phyloP scores from a whole-genome alignment of 1,284 basidiomycete species.

The Apiotrichum laibachii region DNA sequence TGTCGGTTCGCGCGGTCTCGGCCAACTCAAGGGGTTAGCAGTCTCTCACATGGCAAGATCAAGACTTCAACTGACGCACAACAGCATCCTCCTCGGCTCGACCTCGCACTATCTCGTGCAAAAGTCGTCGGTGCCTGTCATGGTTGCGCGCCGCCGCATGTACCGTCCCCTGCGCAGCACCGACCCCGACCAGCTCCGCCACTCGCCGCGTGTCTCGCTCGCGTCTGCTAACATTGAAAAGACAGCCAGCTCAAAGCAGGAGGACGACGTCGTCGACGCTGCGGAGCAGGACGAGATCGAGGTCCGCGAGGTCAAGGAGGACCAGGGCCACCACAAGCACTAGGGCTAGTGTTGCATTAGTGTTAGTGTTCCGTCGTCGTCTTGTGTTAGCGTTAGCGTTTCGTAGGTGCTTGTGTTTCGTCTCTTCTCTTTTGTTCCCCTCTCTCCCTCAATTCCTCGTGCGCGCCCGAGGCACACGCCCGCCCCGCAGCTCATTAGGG shows the following conservation, averaged over 20 bases:
- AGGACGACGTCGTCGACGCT: slow-evolving; percentile 50
- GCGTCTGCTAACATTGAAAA: slow-evolving; percentile 77
- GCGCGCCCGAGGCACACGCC: too few species aligned
- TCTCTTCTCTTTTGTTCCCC: too few species aligned
- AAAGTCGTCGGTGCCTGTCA: slow-evolving; percentile 85
- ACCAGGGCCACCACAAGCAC: neutral
- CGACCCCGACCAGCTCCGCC: slow-evolving; percentile 50
- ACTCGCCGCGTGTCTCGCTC: slow-evolving; percentile 69
- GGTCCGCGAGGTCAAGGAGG: neutral
- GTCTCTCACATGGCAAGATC: neutral
- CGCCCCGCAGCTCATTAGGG: too few species aligned
- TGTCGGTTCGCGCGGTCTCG: slow-evolving; percentile 87
- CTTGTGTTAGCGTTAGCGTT: too few species aligned
- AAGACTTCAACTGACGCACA: neutral
- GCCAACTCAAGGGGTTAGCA: slow-evolving; percentile 80
- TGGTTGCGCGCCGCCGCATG: slow-evolving; percentile 81
- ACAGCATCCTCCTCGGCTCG: slow-evolving; percentile 88
- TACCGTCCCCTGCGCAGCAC: slow-evolving; percentile 63
- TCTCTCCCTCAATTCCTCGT: too few species aligned
- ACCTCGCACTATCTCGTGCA: slow-evolving; percentile 96
- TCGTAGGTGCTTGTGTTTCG: too few species aligned
- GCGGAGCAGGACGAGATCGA: slow-evolving; percentile 37
- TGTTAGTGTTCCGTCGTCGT: neutral
- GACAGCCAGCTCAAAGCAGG: slow-evolving; percentile 48
- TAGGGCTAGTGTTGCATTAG: neutral